phyloP scores from a whole-genome alignment of 371 early-diverging fungal genomes.

The Haplosporangium sp. region DNA sequence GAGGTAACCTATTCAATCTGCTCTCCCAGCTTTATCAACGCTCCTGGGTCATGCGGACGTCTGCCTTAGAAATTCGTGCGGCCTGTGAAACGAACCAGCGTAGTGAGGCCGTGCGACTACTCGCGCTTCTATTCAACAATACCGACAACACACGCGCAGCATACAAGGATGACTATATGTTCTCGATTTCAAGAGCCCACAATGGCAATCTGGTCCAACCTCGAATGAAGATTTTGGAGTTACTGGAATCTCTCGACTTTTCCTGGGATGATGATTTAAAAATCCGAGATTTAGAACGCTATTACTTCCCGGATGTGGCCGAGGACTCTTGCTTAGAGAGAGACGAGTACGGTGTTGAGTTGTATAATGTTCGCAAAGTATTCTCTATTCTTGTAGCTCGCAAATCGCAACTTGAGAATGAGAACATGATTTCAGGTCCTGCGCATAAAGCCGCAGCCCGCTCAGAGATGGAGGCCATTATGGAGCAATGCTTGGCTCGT shows the following conservation, averaged over 20 bases:
- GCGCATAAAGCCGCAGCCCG: slow-evolving; percentile 60
- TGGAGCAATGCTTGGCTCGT: slow-evolving; percentile 64
- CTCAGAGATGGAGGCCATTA: slow-evolving; percentile 64
- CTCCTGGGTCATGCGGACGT: slow-evolving; percentile 88
- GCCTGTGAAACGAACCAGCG: slow-evolving; percentile 51
- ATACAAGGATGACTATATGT: slow-evolving; percentile 44
- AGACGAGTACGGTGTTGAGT: slow-evolving; percentile 68
- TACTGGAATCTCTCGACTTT: slow-evolving; percentile 68
- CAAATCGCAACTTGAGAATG: slow-evolving; percentile 59
- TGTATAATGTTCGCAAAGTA: slow-evolving; percentile 77
- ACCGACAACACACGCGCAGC: slow-evolving; percentile 30
- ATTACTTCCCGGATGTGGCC: slow-evolving; percentile 57
- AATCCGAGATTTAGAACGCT: slow-evolving; percentile 39
- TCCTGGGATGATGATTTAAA: slow-evolving; percentile 62
- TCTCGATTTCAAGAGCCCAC: slow-evolving; percentile 30
- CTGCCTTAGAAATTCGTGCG: slow-evolving; percentile 86
- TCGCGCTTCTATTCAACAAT: slow-evolving; percentile 51
- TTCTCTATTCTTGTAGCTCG: slow-evolving; percentile 62
- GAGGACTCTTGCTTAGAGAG: slow-evolving; percentile 58
- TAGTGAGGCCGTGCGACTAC: slow-evolving; percentile 45
- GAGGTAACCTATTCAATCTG: slow-evolving; percentile 64
- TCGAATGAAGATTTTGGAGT: slow-evolving; percentile 66
- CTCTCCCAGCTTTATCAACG: slow-evolving; percentile 84
- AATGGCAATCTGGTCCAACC: slow-evolving; percentile 60
- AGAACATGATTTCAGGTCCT: slow-evolving; percentile 59